Evolutionary conservation across 805 yeast species (phyloP).

Genomic region (Zygosaccharomyces bisporus): DNA sequence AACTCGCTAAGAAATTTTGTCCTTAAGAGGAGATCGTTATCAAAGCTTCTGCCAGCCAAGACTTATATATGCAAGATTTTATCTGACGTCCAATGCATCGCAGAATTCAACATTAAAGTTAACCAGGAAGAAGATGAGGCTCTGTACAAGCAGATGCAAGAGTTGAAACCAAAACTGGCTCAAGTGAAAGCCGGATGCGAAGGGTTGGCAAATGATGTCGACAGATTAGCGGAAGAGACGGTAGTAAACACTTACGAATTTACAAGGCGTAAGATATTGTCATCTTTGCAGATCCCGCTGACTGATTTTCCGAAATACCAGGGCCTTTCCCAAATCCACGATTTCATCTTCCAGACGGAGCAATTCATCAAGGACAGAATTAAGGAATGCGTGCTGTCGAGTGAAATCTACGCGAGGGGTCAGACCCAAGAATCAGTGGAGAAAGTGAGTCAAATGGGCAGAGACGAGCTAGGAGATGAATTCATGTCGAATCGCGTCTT

Average conservation of each 20-base stretch:
- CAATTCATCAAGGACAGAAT: conserved; percentile 61
- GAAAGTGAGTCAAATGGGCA: conserved; percentile 60
- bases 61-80: conserved; percentile 72
- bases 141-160: conserved; percentile 47
- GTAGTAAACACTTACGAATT: conserved; percentile 56
- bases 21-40: conserved; percentile 80
- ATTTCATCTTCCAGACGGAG: conserved; percentile 69
- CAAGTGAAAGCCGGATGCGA: conserved; percentile 49
- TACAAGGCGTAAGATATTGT: conserved; percentile 51
- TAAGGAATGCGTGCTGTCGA: conserved; percentile 53
- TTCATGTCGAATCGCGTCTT: conserved; percentile 56
- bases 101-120: conserved; percentile 58
- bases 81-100: conserved; percentile 57
- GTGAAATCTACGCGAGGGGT: conserved; percentile 68
- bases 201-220: conserved; percentile 55
- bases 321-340: conserved; percentile 62
- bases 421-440: conserved; percentile 59
- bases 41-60: conserved; percentile 90
- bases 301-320: conserved; percentile 44
- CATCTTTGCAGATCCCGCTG: conserved; percentile 44
- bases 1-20: conserved; percentile 81
- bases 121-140: conserved; percentile 48
- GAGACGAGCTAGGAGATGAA: conserved; percentile 58
- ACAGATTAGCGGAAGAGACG: conserved; percentile 57
- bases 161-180: conserved; percentile 63